Evolutionary conservation across 106 monocot species (phyloP), one percentile per base, ranked within the genome.

Genomic region (Platanthera zijinensis): DNA sequence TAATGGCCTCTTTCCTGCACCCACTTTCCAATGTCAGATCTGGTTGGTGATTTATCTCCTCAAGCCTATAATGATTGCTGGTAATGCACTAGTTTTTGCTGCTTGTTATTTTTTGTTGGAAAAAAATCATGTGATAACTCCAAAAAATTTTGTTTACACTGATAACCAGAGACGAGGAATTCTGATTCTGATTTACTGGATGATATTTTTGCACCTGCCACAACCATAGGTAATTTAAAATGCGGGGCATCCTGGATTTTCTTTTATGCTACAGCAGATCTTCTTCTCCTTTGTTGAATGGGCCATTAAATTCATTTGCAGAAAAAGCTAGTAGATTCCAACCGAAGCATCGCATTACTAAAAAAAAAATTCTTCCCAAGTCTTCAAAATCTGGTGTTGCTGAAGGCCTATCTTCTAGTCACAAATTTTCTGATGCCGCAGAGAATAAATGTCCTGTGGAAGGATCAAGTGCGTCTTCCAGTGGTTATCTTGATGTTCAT

Each of bases 71-170:
- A 7, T 48, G 15, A 46, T 10, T 0, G 17, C 45, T 47, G 70
- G 70, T 70, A 70, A 70, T 48, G 48, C 70, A 70, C 39, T 47
- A 70, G 47, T 6, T 48, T 70, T 70, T 48, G 13, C 70, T 70
- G 15, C 6, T n/a, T 47, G 48, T n/a, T 70, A 48, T 70, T 70
- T 70, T 70, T 19, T 14, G 45, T 14, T 48, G 46, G 17, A 11
- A 46, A 70, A 48, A 70, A 4, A 70, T 46, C 28, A 48, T 70
- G 6, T 70, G 47, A 17, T 70, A 8, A 70, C 12, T 28, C 32
- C 32, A 32, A 28, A 22, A 30, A 8, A 70, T 70, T 15, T 70
- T 46, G 14, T 70, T 70, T 39, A 30, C 67, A 67, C 10, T 46
- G 17, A n/a, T 14, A 32, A 48, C 5, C 70, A 70, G 70, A 48